phyloP scores from a whole-genome alignment of 176 grass and related monocot genomes.

The Raddia guianensis region DNA sequence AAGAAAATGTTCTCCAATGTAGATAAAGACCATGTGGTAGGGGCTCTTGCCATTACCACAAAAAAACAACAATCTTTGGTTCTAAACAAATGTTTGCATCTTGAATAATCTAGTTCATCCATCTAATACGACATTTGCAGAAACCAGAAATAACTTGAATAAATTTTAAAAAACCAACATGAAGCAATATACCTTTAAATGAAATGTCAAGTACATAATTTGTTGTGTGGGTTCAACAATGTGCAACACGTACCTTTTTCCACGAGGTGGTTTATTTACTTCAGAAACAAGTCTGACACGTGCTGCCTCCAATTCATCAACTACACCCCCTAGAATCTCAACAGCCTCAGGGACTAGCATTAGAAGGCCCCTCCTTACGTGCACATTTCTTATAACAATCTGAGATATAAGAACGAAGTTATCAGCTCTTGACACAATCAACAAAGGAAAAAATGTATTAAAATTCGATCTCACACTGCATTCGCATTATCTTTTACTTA shows the following conservation, averaged over 20 bases:
- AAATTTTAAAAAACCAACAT: constrained; percentile 20
- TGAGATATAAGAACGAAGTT: constrained; percentile 37
- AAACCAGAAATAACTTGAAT: constrained; percentile 23
- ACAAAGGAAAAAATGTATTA: neutral
- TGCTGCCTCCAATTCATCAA: constrained; percentile 77
- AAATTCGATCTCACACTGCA: neutral
- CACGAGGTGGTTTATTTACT: constrained; percentile 90
- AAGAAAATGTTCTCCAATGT: neutral
- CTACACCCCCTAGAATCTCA: constrained; percentile 73
- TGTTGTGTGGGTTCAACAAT: neutral
- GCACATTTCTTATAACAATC: constrained; percentile 85
- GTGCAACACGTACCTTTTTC: constrained; percentile 63
- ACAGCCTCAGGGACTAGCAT: constrained; percentile 88
- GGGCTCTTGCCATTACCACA: neutral
- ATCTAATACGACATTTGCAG: constrained; percentile 7
- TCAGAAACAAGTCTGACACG: constrained; percentile 81
- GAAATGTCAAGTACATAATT: constrained; percentile 32
- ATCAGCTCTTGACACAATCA: neutral
- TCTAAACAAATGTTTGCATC: constrained; percentile 29
- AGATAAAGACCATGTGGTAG: neutral
- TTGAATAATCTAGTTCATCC: constrained; percentile 30
- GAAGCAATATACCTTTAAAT: constrained; percentile 21
- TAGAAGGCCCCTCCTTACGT: constrained; percentile 74
- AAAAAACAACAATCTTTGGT: neutral
- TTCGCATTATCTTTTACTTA: neutral